A percentile compares a stretch with the other conserved stretches of the same genome.
phyloP scores from a whole-genome alignment of 345 rosid genomes.

The Salix koriyanagi region DNA sequence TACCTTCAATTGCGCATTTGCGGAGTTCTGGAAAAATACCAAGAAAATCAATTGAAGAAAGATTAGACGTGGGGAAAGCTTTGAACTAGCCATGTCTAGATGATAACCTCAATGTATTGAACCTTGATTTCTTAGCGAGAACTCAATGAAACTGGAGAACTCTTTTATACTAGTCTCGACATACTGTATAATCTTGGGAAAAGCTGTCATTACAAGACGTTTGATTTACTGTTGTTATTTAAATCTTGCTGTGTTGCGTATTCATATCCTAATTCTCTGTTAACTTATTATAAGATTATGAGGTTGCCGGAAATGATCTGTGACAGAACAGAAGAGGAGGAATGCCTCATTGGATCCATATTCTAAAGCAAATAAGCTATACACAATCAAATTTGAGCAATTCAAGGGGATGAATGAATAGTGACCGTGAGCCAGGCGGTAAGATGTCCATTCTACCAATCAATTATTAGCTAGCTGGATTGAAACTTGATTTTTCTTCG shows the following conservation, averaged over 20 bases:
- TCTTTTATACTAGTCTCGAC: constrained; percentile 10
- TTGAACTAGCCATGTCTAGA: constrained; percentile 28
- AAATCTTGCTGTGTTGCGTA: neutral
- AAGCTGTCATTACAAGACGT: constrained; percentile 1
- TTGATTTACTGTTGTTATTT: neutral
- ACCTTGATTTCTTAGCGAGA: neutral
- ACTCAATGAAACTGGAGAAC: neutral
- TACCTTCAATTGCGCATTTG: constrained; percentile 41
- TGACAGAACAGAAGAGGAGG: neutral
- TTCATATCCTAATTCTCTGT: neutral
- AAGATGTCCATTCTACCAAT: neutral
- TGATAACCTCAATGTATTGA: neutral
- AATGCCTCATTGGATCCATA: neutral
- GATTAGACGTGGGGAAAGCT: constrained; percentile 20
- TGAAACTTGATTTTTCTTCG: neutral
- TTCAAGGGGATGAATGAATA: neutral
- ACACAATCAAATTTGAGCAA: neutral
- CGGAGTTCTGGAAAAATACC: constrained; percentile 18
- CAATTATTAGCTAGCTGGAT: neutral
- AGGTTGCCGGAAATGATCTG: neutral
- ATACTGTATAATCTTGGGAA: neutral
- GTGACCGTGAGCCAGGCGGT: neutral
- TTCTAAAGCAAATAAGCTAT: too few species aligned
- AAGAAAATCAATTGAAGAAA: constrained; percentile 20
- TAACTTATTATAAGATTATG: neutral